Base-by-base conservation (phyloP, 2,329 filamentous ascomycete genomes). In the Aspergillus fijiensis region DNA sequence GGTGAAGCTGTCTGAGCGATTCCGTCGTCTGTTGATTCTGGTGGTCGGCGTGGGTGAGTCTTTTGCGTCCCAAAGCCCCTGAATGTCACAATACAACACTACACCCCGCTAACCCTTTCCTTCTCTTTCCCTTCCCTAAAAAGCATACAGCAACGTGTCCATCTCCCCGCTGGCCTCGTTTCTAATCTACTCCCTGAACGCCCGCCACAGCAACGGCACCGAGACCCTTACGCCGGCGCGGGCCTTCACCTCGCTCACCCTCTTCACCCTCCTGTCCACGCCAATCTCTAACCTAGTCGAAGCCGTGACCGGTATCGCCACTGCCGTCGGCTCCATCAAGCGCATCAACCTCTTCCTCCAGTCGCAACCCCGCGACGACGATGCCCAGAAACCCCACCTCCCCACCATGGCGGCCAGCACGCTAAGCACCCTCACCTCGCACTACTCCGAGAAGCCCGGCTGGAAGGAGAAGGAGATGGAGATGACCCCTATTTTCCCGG, bases 231-330 rank as follows among this genome's bases (percentile, higher is more conserved):
- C 57, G 27, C 45, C 62, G 11, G 25, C 55, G 16, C 23, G 58
- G 2, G 63, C 64, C 25, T 65, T 65, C 29, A 64, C 64, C 29
- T 51, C 60, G 2, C 39, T 64, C 7, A 53, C 62, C 16, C 59
- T 65, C 5, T 55, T 65, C 19, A 49, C 63, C 1, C 51, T 63
- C 7, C 51, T 53, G 6, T 35, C 39, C 19, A 53, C 48, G 59
- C 53, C 53, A 35, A 56, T 56, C 42, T 56, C 53, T 16, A 49
- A 31, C 42, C 45, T 56, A 10, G 42, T 56, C 4, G 29, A 49
- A 56, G 25, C 53, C 12, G 27, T 49, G 4, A 25, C 53, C 4
- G 31, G 29, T 1, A 19, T 53, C 2, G 45, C 45, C 21, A 39
- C 51, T 1, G 51, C 51, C 12, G 51, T 53, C 12, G 51, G 51